Evolutionary conservation across 805 yeast species (phyloP), one percentile per base, ranked within the genome.

Genomic region (Candida adriatica): DNA sequence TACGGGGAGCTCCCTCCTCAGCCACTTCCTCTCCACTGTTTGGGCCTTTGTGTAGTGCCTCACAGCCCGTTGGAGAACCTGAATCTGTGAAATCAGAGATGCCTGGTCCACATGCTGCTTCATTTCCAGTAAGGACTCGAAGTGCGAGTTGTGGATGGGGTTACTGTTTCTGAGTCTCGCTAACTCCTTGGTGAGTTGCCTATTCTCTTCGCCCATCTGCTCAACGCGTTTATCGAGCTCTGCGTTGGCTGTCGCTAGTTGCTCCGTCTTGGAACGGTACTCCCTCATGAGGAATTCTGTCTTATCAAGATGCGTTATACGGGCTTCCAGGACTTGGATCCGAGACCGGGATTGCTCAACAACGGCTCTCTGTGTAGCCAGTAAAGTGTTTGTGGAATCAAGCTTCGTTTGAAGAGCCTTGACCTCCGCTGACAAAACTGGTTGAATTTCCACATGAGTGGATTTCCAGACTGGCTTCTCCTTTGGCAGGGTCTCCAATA

Each of bases 291-390:
- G 29, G 2, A 29, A 10, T 19, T 61, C 63, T 13, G 57, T 55
- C 0, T 44, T 43, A 23, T 53, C 49, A 6, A 60, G 46, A 4
- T 60, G 52, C 11, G 41, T 42, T 43, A 73, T 49, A 39, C 68
- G 70, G 6, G 60, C 56, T 38, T 70, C 66, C 22, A 73, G 46
- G 2, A 71, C 56, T 7, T 59, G 53, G 8, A 73, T 56, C 39
- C 68, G 72, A 33, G 73, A 49, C 9, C 56, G 51, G 10, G 69
- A 51, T 28, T 73, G 75, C 22, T 64, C 64, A 11, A 71, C 48
- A 5, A 13, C 14, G 2, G n/a, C 8, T 2, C 32, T 20, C 18
- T 27, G 27, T 15, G 23, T 16, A 2, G 10, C 6, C 2, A 30
- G 18, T 5, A 16, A 16, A 6, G 24, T 9, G 14, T 30, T 18